Evolutionary conservation across 805 yeast genomes (phyloP).

Genomic region (Starmerella sp.): DNA sequence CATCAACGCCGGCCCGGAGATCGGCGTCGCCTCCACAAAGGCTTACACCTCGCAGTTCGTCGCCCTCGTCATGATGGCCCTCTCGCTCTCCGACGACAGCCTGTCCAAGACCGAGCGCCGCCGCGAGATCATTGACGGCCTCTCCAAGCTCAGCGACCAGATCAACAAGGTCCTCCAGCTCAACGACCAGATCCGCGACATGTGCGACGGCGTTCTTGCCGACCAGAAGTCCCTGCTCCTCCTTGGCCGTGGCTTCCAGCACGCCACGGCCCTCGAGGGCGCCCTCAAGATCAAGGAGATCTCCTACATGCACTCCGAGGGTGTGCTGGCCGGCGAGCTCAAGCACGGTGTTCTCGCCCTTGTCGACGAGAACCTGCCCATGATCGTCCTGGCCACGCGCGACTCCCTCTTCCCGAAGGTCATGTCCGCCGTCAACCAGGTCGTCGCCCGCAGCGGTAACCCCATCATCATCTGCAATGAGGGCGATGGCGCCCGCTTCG

Average conservation of each 20-base stretch:
- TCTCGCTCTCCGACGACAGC: constrained; percentile 87
- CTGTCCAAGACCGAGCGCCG: constrained; percentile 68
- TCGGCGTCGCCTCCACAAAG: constrained; percentile 98
- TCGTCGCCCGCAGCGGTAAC: constrained; percentile 92
- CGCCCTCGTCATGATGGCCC: constrained; percentile 92
- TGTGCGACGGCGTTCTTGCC: constrained; percentile 63
- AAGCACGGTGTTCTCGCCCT: constrained; percentile 97
- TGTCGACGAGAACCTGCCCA: constrained; percentile 88
- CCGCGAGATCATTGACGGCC: constrained; percentile 72
- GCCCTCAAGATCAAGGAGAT: constrained; percentile 97
- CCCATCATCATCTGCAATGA: constrained; percentile 89
- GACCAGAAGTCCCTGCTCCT: constrained; percentile 77
- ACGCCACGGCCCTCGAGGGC: constrained; percentile 95
- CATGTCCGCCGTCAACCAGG: constrained; percentile 91
- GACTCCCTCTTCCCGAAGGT: constrained; percentile 95
- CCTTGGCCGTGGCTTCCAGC: constrained; percentile 95
- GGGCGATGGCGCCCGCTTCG: constrained; percentile 42
- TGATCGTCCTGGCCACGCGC: constrained; percentile 90
- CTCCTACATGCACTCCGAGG: constrained; percentile 98
- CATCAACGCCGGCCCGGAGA: constrained; percentile 98
- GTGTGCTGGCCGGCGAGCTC: constrained; percentile 97
- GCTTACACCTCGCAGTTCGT: constrained; percentile 98
- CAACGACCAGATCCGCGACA: constrained; percentile 59
- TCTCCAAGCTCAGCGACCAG: constrained; percentile 73
- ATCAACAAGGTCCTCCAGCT: constrained; percentile 64